phyloP scores from a whole-genome alignment of 164 flowering plant species.

The Paratinospora sagittata region DNA sequence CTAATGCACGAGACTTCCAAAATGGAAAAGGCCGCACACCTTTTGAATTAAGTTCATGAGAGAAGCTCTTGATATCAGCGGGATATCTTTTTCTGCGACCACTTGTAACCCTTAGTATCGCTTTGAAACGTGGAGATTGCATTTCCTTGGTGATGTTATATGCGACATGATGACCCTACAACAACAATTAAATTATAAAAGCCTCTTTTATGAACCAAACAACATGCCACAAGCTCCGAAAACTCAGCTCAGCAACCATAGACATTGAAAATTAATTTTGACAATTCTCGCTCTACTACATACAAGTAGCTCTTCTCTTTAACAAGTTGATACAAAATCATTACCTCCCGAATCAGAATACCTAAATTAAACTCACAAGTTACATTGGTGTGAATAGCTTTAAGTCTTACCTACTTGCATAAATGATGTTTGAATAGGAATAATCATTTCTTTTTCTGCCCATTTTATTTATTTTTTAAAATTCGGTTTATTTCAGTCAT shows the following conservation, averaged over 20 bases:
- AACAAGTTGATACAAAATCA: neutral
- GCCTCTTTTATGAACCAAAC: neutral
- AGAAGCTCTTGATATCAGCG: constrained; percentile 78
- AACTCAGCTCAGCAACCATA: neutral
- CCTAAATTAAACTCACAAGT: too few relatives aligned
- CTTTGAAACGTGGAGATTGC: constrained; percentile 88
- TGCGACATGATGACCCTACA: constrained; percentile 46
- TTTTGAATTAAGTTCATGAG: constrained; percentile 96
- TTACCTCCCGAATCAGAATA: neutral
- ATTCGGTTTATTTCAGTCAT: too few relatives aligned
- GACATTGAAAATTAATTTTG: too few relatives aligned
- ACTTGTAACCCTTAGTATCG: constrained; percentile 79
- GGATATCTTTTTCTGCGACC: constrained; percentile 67
- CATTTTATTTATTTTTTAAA: too few relatives aligned
- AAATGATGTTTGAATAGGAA: too few relatives aligned
- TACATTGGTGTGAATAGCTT: too few relatives aligned
- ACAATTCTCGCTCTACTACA: neutral
- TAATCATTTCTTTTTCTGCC: too few relatives aligned
- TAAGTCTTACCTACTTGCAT: too few relatives aligned
- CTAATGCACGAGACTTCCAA: constrained; percentile 74
- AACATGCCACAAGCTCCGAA: neutral
- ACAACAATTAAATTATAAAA: neutral
- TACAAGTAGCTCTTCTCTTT: neutral
- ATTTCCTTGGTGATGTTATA: constrained; percentile 58
- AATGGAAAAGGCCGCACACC: constrained; percentile 86